These are phyloP conservation scores for Bretziella fagacearum DNA, from an alignment of 2,329 filamentous ascomycete species.

Conservation along the genomic window DNA sequence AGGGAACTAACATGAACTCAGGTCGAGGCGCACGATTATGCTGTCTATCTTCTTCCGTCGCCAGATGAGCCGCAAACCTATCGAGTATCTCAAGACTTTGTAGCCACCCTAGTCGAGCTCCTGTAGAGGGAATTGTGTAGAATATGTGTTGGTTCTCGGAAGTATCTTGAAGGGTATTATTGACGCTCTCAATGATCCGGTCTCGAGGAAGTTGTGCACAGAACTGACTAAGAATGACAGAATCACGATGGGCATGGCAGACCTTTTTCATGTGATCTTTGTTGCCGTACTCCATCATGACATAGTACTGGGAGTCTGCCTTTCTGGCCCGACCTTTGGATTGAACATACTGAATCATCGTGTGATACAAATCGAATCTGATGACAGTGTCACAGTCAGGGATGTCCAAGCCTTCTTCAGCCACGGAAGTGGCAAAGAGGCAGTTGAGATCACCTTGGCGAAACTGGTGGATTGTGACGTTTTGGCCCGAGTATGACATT, in stretches of 20 bases:
- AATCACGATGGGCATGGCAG: constrained; percentile 41
- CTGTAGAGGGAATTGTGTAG: constrained; percentile 47
- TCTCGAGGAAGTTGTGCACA: constrained; percentile 60
- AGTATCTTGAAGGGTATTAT: not conserved
- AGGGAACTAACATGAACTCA: constrained; percentile 44
- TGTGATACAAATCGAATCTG: constrained; percentile 73
- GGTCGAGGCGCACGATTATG: constrained; percentile 23
- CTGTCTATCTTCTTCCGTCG: constrained; percentile 23
- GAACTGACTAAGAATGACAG: constrained; percentile 52
- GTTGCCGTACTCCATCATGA: constrained; percentile 66
- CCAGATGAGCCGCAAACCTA: constrained; percentile 54
- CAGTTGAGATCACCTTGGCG: constrained; percentile 42
- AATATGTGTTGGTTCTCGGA: constrained; percentile 25
- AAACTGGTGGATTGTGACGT: constrained; percentile 52
- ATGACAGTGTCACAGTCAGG: constrained; percentile 51
- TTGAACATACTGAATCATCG: constrained; percentile 89
- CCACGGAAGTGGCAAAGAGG: constrained; percentile 49
- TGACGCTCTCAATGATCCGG: constrained; percentile 24
- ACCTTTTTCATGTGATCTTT: constrained; percentile 38
- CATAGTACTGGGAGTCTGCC: constrained; percentile 59
- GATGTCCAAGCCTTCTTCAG: constrained; percentile 51
- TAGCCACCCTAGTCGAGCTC: constrained; percentile 62
- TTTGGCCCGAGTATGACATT: constrained; percentile 56
- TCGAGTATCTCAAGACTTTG: constrained; percentile 56
- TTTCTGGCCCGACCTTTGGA: constrained; percentile 77